Evolutionary conservation across 2,329 filamentous ascomycete genomes (phyloP), one percentile per base, ranked within the genome.

Genomic region (Trichoderma endophyticum): DNA sequence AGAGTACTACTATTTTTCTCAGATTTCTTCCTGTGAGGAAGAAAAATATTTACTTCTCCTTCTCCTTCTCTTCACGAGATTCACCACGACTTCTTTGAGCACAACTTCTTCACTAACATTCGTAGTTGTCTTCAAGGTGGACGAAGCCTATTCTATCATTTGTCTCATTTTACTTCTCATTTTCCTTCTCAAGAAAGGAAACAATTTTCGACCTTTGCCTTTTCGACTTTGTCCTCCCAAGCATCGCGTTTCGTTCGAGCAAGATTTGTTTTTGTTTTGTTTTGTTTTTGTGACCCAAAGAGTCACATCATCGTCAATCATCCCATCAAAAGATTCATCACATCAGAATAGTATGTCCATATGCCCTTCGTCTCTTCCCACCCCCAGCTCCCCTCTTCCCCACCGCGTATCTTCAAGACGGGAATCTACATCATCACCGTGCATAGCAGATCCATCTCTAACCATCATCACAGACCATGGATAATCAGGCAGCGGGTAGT

Each of bases 341-440:
- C 34, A 57, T 14, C 39, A 70, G n/a, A 43, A 54, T 18, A 32
- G 68, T 43, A 30, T 70, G 43, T 18, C 30, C 24, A 18, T 30
- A 18, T 39, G 15, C n/a, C n/a, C 54, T 26, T 62, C 21, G n/a
- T 54, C 68, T 11, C 24, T 32, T 39, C 34, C 60, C 26, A 6
- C 14, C 48, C 51, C 60, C 60, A 28, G 14, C 60, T 24, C 18
- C 36, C 24, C 36, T 30, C n/a, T 9, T 24, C 24, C 21, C 54
- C 60, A 64, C 61, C 69, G 32, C 48, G 21, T 18, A 65, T 62
- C 54, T 28, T 68, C 32, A 56, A n/a, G 3, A 54, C 71, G 71
- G 71, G 60, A 72, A 56, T 61, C 61, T 43, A 66, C 71, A 70
- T 51, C 56, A 24, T 62, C 15, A 51, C 9, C 26, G 59, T 70